phyloP scores from a whole-genome alignment of 805 yeast genomes.

The Candida suzukii region DNA sequence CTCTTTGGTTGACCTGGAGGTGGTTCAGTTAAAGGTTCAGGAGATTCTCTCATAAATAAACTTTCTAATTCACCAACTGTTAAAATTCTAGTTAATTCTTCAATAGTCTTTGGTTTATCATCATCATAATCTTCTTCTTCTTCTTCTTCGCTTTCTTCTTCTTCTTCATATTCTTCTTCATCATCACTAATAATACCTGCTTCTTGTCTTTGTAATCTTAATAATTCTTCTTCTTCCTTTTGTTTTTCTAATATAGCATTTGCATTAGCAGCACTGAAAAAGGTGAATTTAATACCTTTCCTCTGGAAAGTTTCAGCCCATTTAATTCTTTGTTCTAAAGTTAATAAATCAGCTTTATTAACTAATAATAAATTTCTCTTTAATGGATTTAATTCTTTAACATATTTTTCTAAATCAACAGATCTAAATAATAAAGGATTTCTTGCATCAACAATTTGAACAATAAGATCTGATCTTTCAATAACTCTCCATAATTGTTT shows the following conservation, averaged over 20 bases:
- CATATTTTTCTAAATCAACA: conserved; percentile 75
- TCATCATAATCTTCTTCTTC: conserved; percentile 13
- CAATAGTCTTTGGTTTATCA: conserved; percentile 11
- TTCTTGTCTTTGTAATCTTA: conserved; percentile 13
- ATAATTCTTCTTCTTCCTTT: conserved; percentile 33
- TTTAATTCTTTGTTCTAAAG: conserved; percentile 63
- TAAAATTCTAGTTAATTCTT: conserved; percentile 57
- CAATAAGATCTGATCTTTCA: conserved; percentile 88
- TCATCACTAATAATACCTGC: conserved; percentile 12
- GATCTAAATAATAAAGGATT: conserved; percentile 89
- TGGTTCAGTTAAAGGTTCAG: conserved; percentile 51
- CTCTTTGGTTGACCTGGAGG: conserved; percentile 51
- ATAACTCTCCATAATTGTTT: conserved; percentile 97
- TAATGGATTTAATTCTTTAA: conserved; percentile 62
- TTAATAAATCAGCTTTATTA: conserved; percentile 87
- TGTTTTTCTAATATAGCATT: conserved; percentile 67
- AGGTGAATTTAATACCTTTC: conserved; percentile 72
- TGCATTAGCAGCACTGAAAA: conserved; percentile 87
- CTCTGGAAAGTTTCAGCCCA: conserved; percentile 84
- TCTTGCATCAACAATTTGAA: conserved; percentile 96
- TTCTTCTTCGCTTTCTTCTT: conserved; percentile 17
- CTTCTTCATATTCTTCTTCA: conserved; percentile 13
- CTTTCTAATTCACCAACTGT: conserved; percentile 81
- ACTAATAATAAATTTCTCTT: conserved; percentile 80
- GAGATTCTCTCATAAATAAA: conserved; percentile 70